A percentile compares a stretch with the other conserved stretches of the same genome.
These are phyloP conservation scores for Eucommia ulmoides DNA, from an alignment of 257 asterid genomes.

Conservation along the genomic window DNA sequence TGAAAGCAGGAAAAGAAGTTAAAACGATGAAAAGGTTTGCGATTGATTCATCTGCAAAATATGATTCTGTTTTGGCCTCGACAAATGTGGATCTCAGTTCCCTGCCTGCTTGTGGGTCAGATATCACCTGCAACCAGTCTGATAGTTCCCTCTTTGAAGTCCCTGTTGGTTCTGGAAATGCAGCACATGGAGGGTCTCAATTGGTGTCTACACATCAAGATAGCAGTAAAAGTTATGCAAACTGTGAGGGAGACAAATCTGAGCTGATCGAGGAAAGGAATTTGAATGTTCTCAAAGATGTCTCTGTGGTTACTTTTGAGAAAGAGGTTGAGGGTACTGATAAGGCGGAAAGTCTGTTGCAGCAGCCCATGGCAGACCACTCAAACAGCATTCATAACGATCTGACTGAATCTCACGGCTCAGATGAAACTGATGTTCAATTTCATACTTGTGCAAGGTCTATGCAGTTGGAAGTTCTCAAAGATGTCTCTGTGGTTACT, in stretches of 20 bases:
- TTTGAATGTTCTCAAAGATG: conserved; percentile 3
- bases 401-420: conserved; percentile 2
- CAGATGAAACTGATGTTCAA: not conserved
- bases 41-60: conserved; percentile 29
- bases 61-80: conserved; percentile 7
- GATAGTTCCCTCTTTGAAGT: conserved; percentile 45
- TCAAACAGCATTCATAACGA: conserved; percentile 6
- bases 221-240: conserved; percentile 34
- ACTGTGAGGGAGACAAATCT: conserved; percentile 24
- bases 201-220: conserved; percentile 27
- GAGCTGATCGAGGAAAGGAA: conserved; percentile 14
- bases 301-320: conserved; percentile 9
- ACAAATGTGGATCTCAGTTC: conserved; percentile 15
- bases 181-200: conserved; percentile 28
- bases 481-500: conserved; percentile 3
- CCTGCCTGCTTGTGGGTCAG: conserved; percentile 28
- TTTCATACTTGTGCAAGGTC: not conserved
- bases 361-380: conserved; percentile 3
- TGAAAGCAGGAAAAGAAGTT: conserved; percentile 66
- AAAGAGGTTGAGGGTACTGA: conserved; percentile 9
- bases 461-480: not conserved
- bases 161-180: conserved; percentile 45
- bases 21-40: conserved; percentile 52
- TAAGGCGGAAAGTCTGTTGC: conserved; percentile 1
- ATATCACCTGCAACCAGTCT: conserved; percentile 25